A percentile compares a stretch with the other conserved stretches of the same genome.
phyloP scores from a whole-genome alignment of 768 basidiomycete genomes.

The Daedalea quercina region DNA sequence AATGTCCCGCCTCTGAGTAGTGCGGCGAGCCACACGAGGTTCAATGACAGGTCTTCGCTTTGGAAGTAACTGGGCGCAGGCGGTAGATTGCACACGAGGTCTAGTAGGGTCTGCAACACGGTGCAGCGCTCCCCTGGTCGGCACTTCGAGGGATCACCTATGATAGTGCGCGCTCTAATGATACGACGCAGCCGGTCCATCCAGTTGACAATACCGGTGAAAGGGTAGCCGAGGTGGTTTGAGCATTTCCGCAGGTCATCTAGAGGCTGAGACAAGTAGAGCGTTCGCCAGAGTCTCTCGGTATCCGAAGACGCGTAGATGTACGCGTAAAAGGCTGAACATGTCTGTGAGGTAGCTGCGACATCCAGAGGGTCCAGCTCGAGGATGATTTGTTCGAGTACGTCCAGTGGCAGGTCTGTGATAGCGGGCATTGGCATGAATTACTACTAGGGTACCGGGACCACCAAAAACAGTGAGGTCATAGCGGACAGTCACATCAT shows the following conservation, averaged over 20 bases:
- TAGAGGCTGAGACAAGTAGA: constrained; percentile 57
- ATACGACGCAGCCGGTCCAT: constrained; percentile 44
- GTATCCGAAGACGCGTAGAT: constrained; percentile 40
- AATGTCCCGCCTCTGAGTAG: constrained; percentile 37
- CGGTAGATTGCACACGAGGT: constrained; percentile 37
- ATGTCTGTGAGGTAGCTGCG: constrained; percentile 45
- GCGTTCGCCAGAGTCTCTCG: constrained; percentile 50
- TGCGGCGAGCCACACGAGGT: constrained; percentile 44
- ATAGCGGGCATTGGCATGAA: constrained; percentile 3
- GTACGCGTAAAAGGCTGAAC: constrained; percentile 32
- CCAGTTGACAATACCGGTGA: constrained; percentile 33
- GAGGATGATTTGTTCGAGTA: constrained; percentile 51
- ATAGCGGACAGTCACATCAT: too few relatives aligned
- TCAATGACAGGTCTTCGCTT: constrained; percentile 33
- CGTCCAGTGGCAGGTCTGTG: constrained; percentile 43
- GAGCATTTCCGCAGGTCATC: constrained; percentile 58
- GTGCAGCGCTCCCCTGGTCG: constrained; percentile 36
- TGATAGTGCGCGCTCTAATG: constrained; percentile 45
- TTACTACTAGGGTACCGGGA: too few relatives aligned
- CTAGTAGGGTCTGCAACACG: constrained; percentile 44
- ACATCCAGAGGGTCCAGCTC: constrained; percentile 58
- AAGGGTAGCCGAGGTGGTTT: constrained; percentile 25
- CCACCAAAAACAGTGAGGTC: too few relatives aligned
- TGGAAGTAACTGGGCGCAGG: constrained; percentile 25
- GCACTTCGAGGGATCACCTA: constrained; percentile 28